Evolutionary conservation across 495 filamentous ascomycete species (phyloP), one percentile per base, ranked within the genome.

Genomic region (Trichoderma reesei): DNA sequence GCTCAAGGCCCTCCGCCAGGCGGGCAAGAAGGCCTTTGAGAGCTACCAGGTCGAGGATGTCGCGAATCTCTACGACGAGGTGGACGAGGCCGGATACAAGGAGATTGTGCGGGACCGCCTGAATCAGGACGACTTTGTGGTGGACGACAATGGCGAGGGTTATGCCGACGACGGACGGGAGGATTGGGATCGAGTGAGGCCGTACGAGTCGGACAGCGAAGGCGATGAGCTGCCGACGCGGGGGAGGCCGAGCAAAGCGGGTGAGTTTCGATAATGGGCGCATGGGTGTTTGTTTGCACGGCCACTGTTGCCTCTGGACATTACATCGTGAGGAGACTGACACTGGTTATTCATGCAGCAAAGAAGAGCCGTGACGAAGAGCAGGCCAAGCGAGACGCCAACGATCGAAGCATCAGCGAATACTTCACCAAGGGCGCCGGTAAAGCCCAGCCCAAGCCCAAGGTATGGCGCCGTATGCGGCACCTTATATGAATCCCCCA

Each of bases 121-220:
- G 54, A 90, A 96, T 72, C 83, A 92, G 71, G 94, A 98, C 72
- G 94, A 98, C 76, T 98, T 98, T 65, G 93, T 98, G 63, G 90
- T 98, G 62, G 90, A 95, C 74, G 90, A 94, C 75, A 92, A 95
- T 76, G 92, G 91, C 61, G 90, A 90, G 66, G 90, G 91, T 34
- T 98, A 98, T 72, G 93, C 89, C 61, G 94, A 98, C 71, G 95
- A 98, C 72, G 94, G 94, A 64, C 89, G 94, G 60, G 94, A 98
- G 72, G 94, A 96, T 56, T 98, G 94, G 95, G 91, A 95, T 66
- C 79, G 81, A 64, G 85, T 89, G 67, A 82, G 76, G 20, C 75
- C 70, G 46, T 87, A 90, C 68, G 80, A 85, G 66, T 86, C 86
- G 7, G 90, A 90, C 67, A 90, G 88, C 68, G 88, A 91, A 31